Evolutionary conservation across 2,329 filamentous ascomycete genomes (phyloP).

Genomic region (Paraphoma sp.): DNA sequence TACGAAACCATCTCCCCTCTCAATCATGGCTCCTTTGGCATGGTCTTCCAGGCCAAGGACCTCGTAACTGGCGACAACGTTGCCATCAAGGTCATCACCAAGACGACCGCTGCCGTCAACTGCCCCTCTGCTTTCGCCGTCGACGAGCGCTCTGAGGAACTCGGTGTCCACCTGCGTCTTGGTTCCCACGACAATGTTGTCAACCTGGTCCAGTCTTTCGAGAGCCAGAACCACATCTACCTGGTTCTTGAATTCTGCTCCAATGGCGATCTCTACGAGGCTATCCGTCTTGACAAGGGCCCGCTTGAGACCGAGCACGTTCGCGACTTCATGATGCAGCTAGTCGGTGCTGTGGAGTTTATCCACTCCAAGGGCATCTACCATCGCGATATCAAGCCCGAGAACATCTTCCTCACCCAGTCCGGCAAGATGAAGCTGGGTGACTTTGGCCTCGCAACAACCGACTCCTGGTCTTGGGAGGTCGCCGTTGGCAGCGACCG

Average conservation of each 20-base stretch:
- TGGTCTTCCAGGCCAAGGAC: constrained; percentile 95
- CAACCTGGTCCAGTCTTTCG: constrained; percentile 88
- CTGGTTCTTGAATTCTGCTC: constrained; percentile 94
- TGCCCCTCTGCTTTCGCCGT: constrained; percentile 70
- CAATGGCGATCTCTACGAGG: constrained; percentile 96
- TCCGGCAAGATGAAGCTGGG: constrained; percentile 93
- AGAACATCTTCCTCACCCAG: constrained; percentile 95
- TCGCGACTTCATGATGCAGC: constrained; percentile 94
- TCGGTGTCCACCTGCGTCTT: constrained; percentile 79
- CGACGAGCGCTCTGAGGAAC: constrained; percentile 83
- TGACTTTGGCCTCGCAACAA: constrained; percentile 93
- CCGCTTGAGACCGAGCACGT: constrained; percentile 96
- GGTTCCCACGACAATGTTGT: constrained; percentile 88
- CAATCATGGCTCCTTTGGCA: constrained; percentile 98
- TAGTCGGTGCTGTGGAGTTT: constrained; percentile 86
- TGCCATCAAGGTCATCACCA: constrained; percentile 95
- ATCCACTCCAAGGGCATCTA: constrained; percentile 92
- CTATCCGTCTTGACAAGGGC: constrained; percentile 86
- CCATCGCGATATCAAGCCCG: constrained; percentile 98
- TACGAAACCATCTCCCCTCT: constrained; percentile 92
- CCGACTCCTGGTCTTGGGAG: constrained; percentile 88
- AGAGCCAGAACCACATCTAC: constrained; percentile 89
- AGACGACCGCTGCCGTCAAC: constrained; percentile 69
- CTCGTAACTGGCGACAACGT: constrained; percentile 77
- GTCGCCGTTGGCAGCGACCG: constrained; percentile 95